phyloP scores from a whole-genome alignment of 139 green algal genomes.

The Desmodesmus armatus region DNA sequence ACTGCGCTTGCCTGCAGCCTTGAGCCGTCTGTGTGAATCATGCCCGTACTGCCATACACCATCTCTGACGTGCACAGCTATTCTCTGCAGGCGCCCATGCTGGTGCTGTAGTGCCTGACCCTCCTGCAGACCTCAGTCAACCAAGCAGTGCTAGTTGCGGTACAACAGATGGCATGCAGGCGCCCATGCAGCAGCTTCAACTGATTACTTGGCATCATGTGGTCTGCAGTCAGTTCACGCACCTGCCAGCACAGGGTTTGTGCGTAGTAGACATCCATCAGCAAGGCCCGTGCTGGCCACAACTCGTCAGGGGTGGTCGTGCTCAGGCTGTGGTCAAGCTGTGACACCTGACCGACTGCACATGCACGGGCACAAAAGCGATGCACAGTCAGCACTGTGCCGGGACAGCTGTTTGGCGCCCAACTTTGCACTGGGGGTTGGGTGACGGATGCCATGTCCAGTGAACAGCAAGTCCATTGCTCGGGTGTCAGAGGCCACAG shows the following conservation, averaged over 20 bases:
- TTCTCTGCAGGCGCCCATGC: not conserved
- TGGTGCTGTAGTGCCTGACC: not conserved
- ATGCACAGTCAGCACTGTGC: too few relatives aligned
- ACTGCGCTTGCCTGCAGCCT: too few relatives aligned
- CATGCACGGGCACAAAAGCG: too few relatives aligned
- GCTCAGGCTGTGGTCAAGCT: not conserved
- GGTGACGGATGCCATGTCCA: too few relatives aligned
- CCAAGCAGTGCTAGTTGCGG: not conserved
- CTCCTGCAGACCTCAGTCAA: not conserved
- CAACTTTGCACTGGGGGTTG: too few relatives aligned
- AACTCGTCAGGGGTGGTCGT: not conserved
- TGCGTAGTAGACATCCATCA: conserved; percentile 48
- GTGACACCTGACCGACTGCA: too few relatives aligned
- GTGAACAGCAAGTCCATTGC: too few relatives aligned
- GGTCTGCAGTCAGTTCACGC: too few relatives aligned
- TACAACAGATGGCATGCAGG: not conserved
- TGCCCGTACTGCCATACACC: too few relatives aligned
- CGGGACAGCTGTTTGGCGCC: too few relatives aligned
- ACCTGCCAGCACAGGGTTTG: conserved; percentile 40
- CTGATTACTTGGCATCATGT: not conserved
- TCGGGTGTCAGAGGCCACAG: too few relatives aligned
- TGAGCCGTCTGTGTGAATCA: too few relatives aligned
- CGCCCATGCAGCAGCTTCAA: not conserved
- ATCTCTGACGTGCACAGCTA: not conserved
- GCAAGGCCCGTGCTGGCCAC: conserved; percentile 41